Evolutionary conservation across 2,329 filamentous ascomycete species (phyloP).

Genomic region (Botrytis medusae): DNA sequence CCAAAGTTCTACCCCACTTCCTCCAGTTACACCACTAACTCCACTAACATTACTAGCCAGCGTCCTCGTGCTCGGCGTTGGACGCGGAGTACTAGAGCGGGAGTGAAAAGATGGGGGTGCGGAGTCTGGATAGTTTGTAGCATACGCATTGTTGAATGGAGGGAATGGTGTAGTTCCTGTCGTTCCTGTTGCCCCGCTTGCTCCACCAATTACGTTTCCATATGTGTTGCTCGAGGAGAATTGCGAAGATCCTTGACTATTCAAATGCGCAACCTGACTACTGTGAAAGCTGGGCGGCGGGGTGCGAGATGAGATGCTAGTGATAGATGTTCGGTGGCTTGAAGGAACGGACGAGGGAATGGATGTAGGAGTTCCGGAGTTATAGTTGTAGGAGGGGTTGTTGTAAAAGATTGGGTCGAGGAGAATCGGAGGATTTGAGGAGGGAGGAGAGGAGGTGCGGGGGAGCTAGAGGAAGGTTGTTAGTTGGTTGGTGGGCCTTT

Average conservation of each 20-base stretch:
- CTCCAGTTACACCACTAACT: neutral
- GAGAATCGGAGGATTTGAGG: conserved; percentile 29
- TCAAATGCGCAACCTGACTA: conserved; percentile 25
- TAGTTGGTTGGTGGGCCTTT: conserved; percentile 2
- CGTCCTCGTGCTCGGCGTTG: conserved; percentile 27
- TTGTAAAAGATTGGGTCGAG: conserved; percentile 30
- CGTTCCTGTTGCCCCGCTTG: neutral
- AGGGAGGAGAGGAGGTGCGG: conserved; percentile 30
- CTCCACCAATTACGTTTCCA: neutral
- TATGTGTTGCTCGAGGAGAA: neutral
- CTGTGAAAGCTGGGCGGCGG: conserved; percentile 28
- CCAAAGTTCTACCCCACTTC: conserved; percentile 31
- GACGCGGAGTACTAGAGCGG: conserved; percentile 18
- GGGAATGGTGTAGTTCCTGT: conserved; percentile 18
- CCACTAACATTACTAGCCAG: conserved; percentile 18
- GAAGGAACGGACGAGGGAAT: conserved; percentile 27
- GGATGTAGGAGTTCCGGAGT: conserved; percentile 31
- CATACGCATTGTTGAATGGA: conserved; percentile 27
- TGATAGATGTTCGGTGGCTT: conserved; percentile 17
- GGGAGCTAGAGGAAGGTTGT: conserved; percentile 28
- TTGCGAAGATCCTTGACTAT: neutral
- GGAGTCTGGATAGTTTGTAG: conserved; percentile 26
- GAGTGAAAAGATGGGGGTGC: conserved; percentile 19
- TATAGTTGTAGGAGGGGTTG: conserved; percentile 31
- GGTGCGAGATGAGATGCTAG: conserved; percentile 7